Evolutionary conservation across 805 yeast species (phyloP).

Genomic region (Ogataea salicorniae): DNA sequence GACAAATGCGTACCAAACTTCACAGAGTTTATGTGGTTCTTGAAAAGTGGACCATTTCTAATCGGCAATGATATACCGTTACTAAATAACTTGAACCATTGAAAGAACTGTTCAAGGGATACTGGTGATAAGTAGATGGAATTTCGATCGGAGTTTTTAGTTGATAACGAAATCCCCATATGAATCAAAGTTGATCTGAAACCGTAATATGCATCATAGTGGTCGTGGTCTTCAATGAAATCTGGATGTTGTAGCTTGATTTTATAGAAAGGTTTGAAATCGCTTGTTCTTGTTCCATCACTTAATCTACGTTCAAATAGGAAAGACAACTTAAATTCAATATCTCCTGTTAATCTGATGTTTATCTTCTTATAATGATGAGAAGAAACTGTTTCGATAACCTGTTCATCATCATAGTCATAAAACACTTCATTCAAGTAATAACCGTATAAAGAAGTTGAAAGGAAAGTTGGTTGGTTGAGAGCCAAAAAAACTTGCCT

Average conservation of each 20-base stretch:
- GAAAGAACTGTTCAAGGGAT: conserved; percentile 56
- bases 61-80: conserved; percentile 72
- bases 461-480: conserved; percentile 16
- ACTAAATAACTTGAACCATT: conserved; percentile 84
- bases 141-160: conserved; percentile 41
- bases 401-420: conserved; percentile 7
- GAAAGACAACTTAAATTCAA: conserved; percentile 53
- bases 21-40: conserved; percentile 44
- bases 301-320: conserved; percentile 43
- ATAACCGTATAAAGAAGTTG: conserved; percentile 23
- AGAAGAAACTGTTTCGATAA: conserved; percentile 5
- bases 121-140: conserved; percentile 70
- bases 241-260: conserved; percentile 51
- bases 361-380: conserved; percentile 45
- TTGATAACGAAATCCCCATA: conserved; percentile 47
- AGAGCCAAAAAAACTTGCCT: conserved; percentile 43
- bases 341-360: conserved; percentile 56
- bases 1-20: conserved; percentile 72
- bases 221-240: conserved; percentile 36
- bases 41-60: conserved; percentile 67
- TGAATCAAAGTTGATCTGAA: conserved; percentile 79
- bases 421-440: conserved; percentile 16
- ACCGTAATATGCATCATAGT: conserved; percentile 73
- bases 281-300: conserved; percentile 33
- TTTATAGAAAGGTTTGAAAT: conserved; percentile 53